phyloP scores from a whole-genome alignment of 768 basidiomycete genomes.

The Suillus variegatus region DNA sequence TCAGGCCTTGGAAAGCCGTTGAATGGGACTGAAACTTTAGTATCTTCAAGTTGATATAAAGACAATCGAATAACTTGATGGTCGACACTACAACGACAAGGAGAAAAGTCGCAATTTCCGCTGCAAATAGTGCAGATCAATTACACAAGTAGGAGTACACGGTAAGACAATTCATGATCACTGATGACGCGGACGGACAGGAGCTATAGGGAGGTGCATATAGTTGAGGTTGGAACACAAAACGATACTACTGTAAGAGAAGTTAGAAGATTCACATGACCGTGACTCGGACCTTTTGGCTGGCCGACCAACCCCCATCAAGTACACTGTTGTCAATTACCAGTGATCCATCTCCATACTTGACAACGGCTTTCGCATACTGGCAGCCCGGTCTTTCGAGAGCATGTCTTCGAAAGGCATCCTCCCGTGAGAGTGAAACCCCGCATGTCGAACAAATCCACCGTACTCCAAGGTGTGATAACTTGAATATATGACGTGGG shows the following conservation, averaged over 20 bases:
- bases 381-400: background rate
- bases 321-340: background rate
- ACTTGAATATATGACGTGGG: background rate
- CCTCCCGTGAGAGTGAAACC: background rate
- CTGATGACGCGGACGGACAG: no score
- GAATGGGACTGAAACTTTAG: background rate
- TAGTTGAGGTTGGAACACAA: background rate
- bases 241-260: background rate
- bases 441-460: background rate
- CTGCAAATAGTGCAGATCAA: background rate
- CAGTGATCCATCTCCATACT: background rate
- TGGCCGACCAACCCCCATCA: background rate
- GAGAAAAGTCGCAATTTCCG: background rate
- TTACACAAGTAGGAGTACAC: background rate
- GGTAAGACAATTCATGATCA: background rate
- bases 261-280: background rate
- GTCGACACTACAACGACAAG: background rate
- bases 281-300: background rate
- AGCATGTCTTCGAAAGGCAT: conserved; percentile 1
- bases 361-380: background rate
- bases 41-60: background rate
- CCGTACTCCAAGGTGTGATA: background rate
- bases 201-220: background rate
- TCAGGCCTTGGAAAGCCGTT: background rate
- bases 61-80: background rate